Percentiles rank a stretch among this genome's conserved stretches.
Conservation (phyloP, 768 basidiomycete genomes). For the Coprinopsis sp. region DNA sequence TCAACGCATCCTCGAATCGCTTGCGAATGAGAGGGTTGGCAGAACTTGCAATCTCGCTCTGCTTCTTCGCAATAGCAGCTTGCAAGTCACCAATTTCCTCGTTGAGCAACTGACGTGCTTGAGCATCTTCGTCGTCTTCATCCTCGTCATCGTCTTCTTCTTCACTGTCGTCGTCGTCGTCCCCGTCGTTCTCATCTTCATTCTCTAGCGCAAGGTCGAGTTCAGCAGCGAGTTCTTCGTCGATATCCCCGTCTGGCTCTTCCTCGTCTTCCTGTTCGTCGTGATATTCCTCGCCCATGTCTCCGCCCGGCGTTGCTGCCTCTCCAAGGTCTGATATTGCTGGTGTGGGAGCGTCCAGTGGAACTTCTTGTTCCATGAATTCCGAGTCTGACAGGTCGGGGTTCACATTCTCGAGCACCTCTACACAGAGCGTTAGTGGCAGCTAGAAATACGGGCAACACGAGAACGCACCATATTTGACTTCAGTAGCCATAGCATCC, state of each 20-base stretch:
- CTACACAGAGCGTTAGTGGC: slow-evolving; percentile 30
- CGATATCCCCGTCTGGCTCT: slow-evolving; percentile 75
- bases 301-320: slow-evolving; percentile 53
- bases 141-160: slow-evolving; percentile 71
- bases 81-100: slow-evolving; percentile 90
- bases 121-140: slow-evolving; percentile 75
- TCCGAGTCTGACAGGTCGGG: slow-evolving; percentile 89
- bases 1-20: slow-evolving; percentile 90
- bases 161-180: slow-evolving; percentile 62
- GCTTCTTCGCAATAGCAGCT: slow-evolving; percentile 82
- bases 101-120: slow-evolving; percentile 73
- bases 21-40: slow-evolving; percentile 88
- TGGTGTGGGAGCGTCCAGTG: slow-evolving; percentile 69
- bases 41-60: slow-evolving; percentile 74
- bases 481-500: slow-evolving; percentile 69
- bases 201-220: slow-evolving; percentile 80
- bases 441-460: too few relatives aligned
- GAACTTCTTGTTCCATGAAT: slow-evolving; percentile 65
- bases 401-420: slow-evolving; percentile 85
- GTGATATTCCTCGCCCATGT: slow-evolving; percentile 51
- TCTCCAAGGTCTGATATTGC: slow-evolving; percentile 66
- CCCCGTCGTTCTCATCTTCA: slow-evolving; percentile 60
- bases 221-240: slow-evolving; percentile 85
- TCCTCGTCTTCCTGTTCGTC: slow-evolving; percentile 59
- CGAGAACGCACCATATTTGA: slow-evolving; percentile 63